These are phyloP conservation scores for Capronia coronata DNA, from an alignment of 2,329 filamentous ascomycete species.

Conservation along the genomic window DNA sequence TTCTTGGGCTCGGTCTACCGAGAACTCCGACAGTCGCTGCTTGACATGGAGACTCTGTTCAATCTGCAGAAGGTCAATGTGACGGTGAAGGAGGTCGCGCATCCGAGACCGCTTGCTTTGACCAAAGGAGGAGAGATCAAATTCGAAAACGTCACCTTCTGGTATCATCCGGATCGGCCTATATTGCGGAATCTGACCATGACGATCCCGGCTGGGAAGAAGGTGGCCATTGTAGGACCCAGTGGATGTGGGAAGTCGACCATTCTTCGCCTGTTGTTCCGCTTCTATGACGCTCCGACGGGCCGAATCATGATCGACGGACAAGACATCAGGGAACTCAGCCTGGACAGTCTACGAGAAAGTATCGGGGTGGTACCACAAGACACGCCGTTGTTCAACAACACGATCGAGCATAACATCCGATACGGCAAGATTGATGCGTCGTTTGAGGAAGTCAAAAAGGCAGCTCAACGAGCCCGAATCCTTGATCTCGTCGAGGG, in stretches of 20 bases:
- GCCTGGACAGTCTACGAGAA: slow-evolving; percentile 71
- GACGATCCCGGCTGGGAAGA: slow-evolving; percentile 90
- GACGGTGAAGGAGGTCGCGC: slow-evolving; percentile 67
- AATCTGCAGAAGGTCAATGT: slow-evolving; percentile 96
- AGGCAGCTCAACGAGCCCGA: slow-evolving; percentile 72
- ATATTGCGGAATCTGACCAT: slow-evolving; percentile 80
- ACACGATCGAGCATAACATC: slow-evolving; percentile 93
- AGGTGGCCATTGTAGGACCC: slow-evolving; percentile 90
- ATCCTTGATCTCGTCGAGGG: slow-evolving; percentile 76
- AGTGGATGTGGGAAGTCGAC: slow-evolving; percentile 96
- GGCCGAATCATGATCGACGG: slow-evolving; percentile 87
- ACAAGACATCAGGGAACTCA: slow-evolving; percentile 81
- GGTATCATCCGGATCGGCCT: slow-evolving; percentile 77
- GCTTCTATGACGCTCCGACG: slow-evolving; percentile 82
- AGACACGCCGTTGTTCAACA: slow-evolving; percentile 94
- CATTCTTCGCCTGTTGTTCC: slow-evolving; percentile 80
- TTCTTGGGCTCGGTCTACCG: slow-evolving; percentile 97
- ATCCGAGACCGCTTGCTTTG: slow-evolving; percentile 67
- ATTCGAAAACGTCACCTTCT: slow-evolving; percentile 93
- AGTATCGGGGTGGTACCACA: slow-evolving; percentile 94
- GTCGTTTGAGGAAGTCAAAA: slow-evolving; percentile 62
- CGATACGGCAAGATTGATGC: slow-evolving; percentile 81
- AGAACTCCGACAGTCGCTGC: slow-evolving; percentile 83
- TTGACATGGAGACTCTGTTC: slow-evolving; percentile 99
- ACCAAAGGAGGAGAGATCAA: slow-evolving; percentile 76